Percentiles rank a stretch among this genome's conserved stretches.
These are phyloP conservation scores for Pseudogymnoascus pannorum DNA, from an alignment of 2,329 filamentous ascomycete species.

Conservation along the genomic window DNA sequence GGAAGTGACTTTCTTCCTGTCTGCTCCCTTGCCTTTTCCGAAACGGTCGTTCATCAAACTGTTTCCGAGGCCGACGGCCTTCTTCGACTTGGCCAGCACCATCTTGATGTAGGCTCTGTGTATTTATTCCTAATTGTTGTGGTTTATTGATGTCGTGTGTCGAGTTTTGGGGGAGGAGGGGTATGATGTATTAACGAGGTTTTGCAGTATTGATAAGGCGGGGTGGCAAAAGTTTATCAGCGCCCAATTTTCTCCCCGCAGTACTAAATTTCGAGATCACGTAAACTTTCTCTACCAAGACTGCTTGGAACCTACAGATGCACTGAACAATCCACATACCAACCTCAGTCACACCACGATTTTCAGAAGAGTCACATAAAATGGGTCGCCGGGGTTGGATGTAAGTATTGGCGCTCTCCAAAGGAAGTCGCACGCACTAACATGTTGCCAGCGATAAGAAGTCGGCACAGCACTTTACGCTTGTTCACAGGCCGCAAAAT, in stretches of 20 bases:
- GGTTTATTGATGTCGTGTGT: conserved; percentile 7
- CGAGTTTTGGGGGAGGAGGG: conserved; percentile 2
- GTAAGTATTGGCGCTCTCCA: conserved; percentile 36
- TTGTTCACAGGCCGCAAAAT: conserved; percentile 94
- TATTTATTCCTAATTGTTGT: conserved; percentile 6
- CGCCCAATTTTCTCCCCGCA: conserved; percentile 9
- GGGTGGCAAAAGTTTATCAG: conserved; percentile 9
- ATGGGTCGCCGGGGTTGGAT: conserved; percentile 74
- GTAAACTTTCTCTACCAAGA: conserved; percentile 9
- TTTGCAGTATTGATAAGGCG: conserved; percentile 9
- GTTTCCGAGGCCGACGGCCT: conserved; percentile 89
- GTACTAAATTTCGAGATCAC: conserved; percentile 9
- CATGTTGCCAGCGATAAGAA: conserved; percentile 66
- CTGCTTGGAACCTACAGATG: conserved; percentile 7
- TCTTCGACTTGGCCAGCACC: conserved; percentile 88
- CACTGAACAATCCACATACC: conserved; percentile 1
- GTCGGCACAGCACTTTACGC: conserved; percentile 82
- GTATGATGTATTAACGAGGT: conserved; percentile 9
- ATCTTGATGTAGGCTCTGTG: conserved; percentile 34
- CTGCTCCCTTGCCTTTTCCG: conserved; percentile 79
- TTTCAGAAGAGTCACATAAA: conserved; percentile 30
- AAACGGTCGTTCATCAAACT: conserved; percentile 98
- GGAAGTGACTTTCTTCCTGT: conserved; percentile 66
- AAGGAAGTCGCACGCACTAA: conserved; percentile 24
- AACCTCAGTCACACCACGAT: not conserved